These are phyloP conservation scores for Eucalyptus caleyi DNA, from an alignment of 345 rosid species.

Conservation along the genomic window DNA sequence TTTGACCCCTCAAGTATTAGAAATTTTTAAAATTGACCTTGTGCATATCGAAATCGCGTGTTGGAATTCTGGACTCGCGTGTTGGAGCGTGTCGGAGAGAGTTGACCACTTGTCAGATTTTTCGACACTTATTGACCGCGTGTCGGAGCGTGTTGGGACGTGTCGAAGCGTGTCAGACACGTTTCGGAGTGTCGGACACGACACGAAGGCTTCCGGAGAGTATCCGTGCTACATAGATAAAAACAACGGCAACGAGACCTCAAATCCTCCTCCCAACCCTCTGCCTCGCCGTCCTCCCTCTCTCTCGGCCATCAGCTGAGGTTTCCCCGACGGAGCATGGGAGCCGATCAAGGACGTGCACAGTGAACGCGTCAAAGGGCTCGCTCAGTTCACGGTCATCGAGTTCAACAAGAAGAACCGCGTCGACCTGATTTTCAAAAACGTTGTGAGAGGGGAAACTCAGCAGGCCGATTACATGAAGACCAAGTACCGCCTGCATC, in stretches of 20 bases:
- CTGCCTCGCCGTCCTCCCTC: background rate
- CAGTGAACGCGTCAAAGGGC: background rate
- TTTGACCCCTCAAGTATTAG: too few relatives aligned
- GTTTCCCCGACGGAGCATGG: background rate
- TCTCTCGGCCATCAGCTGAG: background rate
- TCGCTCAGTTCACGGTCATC: background rate
- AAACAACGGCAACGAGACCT: background rate
- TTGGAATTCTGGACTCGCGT: too few relatives aligned
- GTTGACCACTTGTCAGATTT: too few relatives aligned
- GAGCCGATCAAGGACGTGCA: background rate
- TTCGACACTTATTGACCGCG: too few relatives aligned
- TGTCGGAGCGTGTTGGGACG: too few relatives aligned
- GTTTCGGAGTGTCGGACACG: too few relatives aligned
- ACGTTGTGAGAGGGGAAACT: background rate
- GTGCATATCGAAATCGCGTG: too few relatives aligned
- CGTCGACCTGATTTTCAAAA: background rate
- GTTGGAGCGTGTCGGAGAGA: too few relatives aligned
- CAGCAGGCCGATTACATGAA: background rate
- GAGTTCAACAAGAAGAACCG: background rate
- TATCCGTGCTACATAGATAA: too few relatives aligned
- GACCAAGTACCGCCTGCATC: background rate
- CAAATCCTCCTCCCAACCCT: background rate
- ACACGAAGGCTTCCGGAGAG: too few relatives aligned
- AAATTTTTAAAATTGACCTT: too few relatives aligned
- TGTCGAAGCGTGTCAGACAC: too few relatives aligned